A percentile compares a stretch with the other conserved stretches of the same genome.
phyloP scores from a whole-genome alignment of 2,329 filamentous ascomycete species.

The Microdochium trichocladiopsis region DNA sequence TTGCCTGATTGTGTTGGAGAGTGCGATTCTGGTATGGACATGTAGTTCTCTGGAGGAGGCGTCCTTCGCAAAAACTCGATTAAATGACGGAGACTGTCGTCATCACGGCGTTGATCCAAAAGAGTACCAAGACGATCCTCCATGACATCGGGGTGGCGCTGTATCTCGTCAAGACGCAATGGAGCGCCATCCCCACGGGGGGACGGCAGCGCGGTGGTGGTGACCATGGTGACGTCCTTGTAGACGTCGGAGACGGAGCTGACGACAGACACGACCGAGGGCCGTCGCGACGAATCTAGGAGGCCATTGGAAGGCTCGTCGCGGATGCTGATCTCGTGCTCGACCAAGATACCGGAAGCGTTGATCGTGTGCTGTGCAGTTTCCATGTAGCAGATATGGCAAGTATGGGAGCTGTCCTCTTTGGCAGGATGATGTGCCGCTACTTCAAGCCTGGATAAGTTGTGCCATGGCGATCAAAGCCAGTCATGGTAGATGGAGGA shows the following conservation, averaged over 20 bases:
- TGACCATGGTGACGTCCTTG: neutral
- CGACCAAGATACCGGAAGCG: constrained; percentile 9
- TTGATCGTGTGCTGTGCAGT: constrained; percentile 4
- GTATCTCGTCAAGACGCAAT: constrained; percentile 4
- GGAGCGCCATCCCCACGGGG: neutral
- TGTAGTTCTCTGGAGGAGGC: constrained; percentile 41
- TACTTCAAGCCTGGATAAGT: too few species aligned
- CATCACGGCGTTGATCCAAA: neutral
- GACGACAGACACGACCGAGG: constrained; percentile 7
- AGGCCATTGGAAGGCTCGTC: neutral
- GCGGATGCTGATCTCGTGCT: constrained; percentile 7
- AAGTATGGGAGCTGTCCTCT: neutral
- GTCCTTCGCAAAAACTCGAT: constrained; percentile 42
- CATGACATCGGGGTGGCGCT: constrained; percentile 7
- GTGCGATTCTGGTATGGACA: constrained; percentile 32
- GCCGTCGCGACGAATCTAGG: neutral
- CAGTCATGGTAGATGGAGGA: too few species aligned
- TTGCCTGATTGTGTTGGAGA: constrained; percentile 15
- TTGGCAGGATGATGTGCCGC: too few species aligned
- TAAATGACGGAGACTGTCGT: constrained; percentile 16
- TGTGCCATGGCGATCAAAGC: too few species aligned
- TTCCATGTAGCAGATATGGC: constrained; percentile 7
- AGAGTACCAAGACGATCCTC: constrained; percentile 3
- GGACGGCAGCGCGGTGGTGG: neutral
- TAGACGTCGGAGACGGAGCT: constrained; percentile 7